These are phyloP conservation scores for Saturnispora diversa DNA, from an alignment of 805 yeast species.

Conservation along the genomic window DNA sequence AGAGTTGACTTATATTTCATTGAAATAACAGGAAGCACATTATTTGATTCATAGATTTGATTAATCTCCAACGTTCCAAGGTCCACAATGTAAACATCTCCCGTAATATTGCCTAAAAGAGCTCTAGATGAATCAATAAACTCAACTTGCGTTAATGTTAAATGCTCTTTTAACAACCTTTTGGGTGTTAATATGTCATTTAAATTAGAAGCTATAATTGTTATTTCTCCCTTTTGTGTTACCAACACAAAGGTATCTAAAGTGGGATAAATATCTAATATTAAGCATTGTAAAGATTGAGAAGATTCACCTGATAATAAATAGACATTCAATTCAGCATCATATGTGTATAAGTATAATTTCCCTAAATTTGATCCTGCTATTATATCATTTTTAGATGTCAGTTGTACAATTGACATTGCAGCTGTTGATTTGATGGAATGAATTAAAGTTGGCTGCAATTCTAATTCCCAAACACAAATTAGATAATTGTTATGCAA, in stretches of 20 bases:
- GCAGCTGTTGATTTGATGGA: slow-evolving; percentile 33
- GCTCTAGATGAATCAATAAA: slow-evolving; percentile 18
- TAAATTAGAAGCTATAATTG: slow-evolving; percentile 20
- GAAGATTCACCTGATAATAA: background rate
- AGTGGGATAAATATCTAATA: slow-evolving; percentile 21
- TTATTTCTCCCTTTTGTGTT: slow-evolving; percentile 19
- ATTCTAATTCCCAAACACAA: slow-evolving; percentile 19
- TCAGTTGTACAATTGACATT: slow-evolving; percentile 34
- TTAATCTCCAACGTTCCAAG: slow-evolving; percentile 3
- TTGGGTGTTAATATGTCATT: slow-evolving; percentile 13
- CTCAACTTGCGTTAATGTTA: slow-evolving; percentile 14
- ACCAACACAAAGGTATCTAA: slow-evolving; percentile 22
- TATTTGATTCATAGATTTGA: slow-evolving; percentile 8
- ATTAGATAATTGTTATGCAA: slow-evolving; percentile 10
- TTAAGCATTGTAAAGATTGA: slow-evolving; percentile 13
- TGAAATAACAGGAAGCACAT: slow-evolving; percentile 10
- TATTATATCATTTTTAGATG: slow-evolving; percentile 32
- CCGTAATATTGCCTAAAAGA: slow-evolving; percentile 21
- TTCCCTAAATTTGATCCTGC: slow-evolving; percentile 46
- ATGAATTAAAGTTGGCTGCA: slow-evolving; percentile 13
- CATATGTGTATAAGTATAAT: slow-evolving; percentile 33
- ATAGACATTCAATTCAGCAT: background rate
- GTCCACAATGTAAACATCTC: slow-evolving; percentile 13
- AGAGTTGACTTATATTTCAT: slow-evolving; percentile 4
- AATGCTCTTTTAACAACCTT: slow-evolving; percentile 11